These are phyloP conservation scores for Globisporangium alternatum DNA, from an alignment of 352 stramenopile species.

Conservation along the genomic window DNA sequence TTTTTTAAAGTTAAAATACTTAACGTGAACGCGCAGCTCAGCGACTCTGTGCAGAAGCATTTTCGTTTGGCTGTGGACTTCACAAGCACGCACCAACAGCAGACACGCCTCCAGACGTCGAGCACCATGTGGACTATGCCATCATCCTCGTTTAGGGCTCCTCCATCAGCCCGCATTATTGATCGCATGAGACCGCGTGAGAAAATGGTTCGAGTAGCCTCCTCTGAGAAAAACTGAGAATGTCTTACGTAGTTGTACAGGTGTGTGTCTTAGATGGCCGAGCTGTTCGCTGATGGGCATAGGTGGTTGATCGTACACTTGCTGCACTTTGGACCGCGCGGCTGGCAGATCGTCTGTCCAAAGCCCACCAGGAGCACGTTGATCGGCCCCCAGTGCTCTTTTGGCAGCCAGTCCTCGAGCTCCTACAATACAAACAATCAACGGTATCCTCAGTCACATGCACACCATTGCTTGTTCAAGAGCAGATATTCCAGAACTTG, in stretches of 20 bases:
- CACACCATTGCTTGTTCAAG: too few relatives aligned
- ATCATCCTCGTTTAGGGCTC: too few relatives aligned
- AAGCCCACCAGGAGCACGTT: conserved; percentile 96
- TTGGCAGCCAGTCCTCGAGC: conserved; percentile 94
- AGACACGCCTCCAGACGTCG: too few relatives aligned
- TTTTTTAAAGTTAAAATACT: too few relatives aligned
- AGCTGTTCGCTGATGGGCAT: conserved; percentile 57
- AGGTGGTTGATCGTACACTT: conserved; percentile 66
- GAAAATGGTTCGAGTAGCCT: neutral
- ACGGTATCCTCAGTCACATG: too few relatives aligned
- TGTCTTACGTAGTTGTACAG: neutral
- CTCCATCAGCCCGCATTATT: too few relatives aligned
- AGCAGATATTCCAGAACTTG: neutral
- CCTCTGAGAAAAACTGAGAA: neutral
- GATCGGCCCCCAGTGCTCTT: conserved; percentile 86
- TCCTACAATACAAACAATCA: conserved; percentile 36
- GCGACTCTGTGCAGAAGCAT: too few relatives aligned
- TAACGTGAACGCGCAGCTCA: too few relatives aligned
- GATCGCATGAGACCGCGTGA: too few relatives aligned
- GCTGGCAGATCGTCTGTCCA: conserved; percentile 90
- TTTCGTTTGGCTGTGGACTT: too few relatives aligned
- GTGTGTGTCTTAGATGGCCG: neutral
- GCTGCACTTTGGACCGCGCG: conserved; percentile 65
- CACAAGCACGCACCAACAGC: too few relatives aligned
- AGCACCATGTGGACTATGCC: too few relatives aligned